Percentiles rank a stretch among this genome's conserved stretches.
Evolutionary conservation across 2,329 filamentous ascomycete species (phyloP).

Genomic region (Trichoderma sp.): DNA sequence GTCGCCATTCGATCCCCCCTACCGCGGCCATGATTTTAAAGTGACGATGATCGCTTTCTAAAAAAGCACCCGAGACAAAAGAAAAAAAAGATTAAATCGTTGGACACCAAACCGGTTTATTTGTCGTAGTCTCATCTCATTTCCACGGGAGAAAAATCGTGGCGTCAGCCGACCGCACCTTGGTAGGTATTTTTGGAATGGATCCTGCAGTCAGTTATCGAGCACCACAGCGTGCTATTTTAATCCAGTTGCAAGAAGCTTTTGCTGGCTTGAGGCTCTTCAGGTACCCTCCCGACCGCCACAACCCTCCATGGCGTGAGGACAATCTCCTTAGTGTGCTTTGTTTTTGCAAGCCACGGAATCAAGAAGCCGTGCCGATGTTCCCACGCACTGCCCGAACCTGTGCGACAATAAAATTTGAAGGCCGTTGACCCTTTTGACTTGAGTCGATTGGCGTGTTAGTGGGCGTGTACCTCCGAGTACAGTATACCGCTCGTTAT

Average conservation of each 20-base stretch:
- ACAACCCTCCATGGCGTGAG: not conserved
- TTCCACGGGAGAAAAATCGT: not conserved
- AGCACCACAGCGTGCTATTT: not conserved
- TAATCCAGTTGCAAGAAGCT: not conserved
- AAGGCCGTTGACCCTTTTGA: not conserved
- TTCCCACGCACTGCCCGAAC: not conserved
- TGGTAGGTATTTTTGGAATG: not conserved
- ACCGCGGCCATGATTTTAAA: not conserved
- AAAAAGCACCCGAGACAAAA: not conserved
- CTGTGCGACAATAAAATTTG: not conserved
- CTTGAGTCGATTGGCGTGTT: not conserved
- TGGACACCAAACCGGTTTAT: not conserved
- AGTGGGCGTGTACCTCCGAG: not conserved
- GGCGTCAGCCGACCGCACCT: constrained; percentile 13
- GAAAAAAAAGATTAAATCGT: not conserved
- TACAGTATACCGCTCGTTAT: not conserved
- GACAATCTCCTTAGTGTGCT: not conserved
- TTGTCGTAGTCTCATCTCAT: not conserved
- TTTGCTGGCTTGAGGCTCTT: not conserved
- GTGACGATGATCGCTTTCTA: constrained; percentile 6
- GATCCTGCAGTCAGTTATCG: constrained; percentile 4
- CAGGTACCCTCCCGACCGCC: not conserved
- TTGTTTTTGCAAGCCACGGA: not conserved
- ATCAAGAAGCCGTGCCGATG: not conserved
- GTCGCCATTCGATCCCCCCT: not conserved